These are phyloP conservation scores for Pneumocystis murina DNA, from an alignment of 1,139 yeast species.

Conservation along the genomic window DNA sequence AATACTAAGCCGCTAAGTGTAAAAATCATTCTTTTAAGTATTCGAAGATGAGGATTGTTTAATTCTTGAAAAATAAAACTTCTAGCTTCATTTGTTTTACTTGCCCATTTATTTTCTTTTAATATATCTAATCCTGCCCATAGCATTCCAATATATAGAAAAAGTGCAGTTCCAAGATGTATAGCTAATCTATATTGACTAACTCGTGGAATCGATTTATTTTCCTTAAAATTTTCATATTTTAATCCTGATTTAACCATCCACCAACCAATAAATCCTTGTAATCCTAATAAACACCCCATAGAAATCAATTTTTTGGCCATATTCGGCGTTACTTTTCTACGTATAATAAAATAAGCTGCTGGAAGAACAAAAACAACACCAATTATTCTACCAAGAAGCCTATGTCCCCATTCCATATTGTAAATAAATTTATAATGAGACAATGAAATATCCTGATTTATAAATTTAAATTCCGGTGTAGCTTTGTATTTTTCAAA, in stretches of 20 bases:
- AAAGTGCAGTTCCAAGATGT: slow-evolving; percentile 85
- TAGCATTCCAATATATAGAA: slow-evolving; percentile 74
- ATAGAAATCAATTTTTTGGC: slow-evolving; percentile 45
- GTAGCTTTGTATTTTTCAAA: slow-evolving; percentile 66
- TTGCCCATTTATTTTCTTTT: background rate
- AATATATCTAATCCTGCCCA: slow-evolving; percentile 72
- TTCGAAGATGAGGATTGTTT: slow-evolving; percentile 43
- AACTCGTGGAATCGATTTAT: slow-evolving; percentile 71
- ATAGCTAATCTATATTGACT: slow-evolving; percentile 90
- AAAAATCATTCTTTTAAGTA: slow-evolving; percentile 42
- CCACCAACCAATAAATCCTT: slow-evolving; percentile 99
- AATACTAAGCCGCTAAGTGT: slow-evolving; percentile 51
- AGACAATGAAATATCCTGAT: slow-evolving; percentile 69
- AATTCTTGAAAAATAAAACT: slow-evolving; percentile 27
- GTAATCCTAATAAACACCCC: slow-evolving; percentile 68
- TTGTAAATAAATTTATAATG: slow-evolving; percentile 89
- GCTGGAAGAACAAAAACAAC: slow-evolving; percentile 72
- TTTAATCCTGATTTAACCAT: slow-evolving; percentile 96
- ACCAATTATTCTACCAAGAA: slow-evolving; percentile 86
- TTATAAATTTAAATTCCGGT: slow-evolving; percentile 81
- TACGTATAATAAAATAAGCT: slow-evolving; percentile 54
- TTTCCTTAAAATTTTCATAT: slow-evolving; percentile 58
- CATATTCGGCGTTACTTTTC: slow-evolving; percentile 53
- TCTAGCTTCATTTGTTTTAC: background rate
- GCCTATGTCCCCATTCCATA: slow-evolving; percentile 96